Evolutionary conservation across 2,329 filamentous ascomycete species (phyloP), one percentile per base, ranked within the genome.

Genomic region (Amauroascus verrucosus): DNA sequence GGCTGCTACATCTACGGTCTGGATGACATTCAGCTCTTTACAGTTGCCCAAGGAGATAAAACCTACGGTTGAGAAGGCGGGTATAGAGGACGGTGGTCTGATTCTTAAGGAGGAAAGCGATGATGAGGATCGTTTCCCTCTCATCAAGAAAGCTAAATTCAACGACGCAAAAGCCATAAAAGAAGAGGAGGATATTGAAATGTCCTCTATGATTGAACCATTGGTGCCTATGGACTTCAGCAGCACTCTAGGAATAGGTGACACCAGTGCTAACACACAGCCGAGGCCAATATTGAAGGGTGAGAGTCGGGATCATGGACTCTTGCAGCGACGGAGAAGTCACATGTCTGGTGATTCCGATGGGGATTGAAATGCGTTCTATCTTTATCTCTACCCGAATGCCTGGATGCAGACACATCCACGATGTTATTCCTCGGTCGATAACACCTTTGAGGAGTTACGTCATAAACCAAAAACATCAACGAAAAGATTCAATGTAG

Each of bases 1-100:
- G 62, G 58, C 81, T 0, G 84, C 83, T 40, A 79, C 86, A 65
- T 73, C 75, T 0, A 35, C 83, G 0, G 82, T 79, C 0, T 95
- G 87, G 84, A 65, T 78, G 1, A 44, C 78, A 0, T 61, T 86
- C 18, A 73, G 67, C 7, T 71, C 72, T 32, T 62, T 73, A 41
- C 63, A 75, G 43, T 62, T 61, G 35, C 66, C 57, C 24, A 58
- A 50, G 41, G 52, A 40, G 6, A 49, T 35, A 24, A 46, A 58
- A 22, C 18, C 20, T 20, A 45, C 49, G 43, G 20, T 33, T 57
- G 41, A 61, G 58, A 57, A 55, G 33, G 40, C 58, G 57, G 49
- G 56, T 48, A 54, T 7, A 7, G 52, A 54, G 9, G 46, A 50
- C 16, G 18, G n/a, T 37, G 47, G 20, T 18, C 8, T 44, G 16